Base-by-base conservation (phyloP, 1,139 yeast species). In the Diutina mesorugosa region DNA sequence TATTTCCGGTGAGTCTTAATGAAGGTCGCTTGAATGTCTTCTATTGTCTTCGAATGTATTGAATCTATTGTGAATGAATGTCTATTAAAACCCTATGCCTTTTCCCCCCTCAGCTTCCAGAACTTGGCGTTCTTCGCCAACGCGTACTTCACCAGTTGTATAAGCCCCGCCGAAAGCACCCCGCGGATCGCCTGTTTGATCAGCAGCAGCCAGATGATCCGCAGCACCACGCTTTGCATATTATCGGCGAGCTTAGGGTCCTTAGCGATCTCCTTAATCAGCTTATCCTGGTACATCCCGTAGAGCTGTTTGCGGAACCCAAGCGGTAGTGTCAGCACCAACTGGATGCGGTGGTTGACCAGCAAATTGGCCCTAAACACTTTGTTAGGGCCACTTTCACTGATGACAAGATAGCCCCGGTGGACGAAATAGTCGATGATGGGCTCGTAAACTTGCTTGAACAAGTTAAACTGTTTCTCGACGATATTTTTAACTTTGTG, bases 401-500 rank as follows among this genome's bases (percentile, higher is more conserved):
- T 41, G 7, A 32, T 7, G 21, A 50, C 21, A 7, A 30, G n/a
- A 46, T 30, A 30, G n/a, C 21, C 50, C 12, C 30, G 28, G 16
- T 14, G 48, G 32, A 29, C 9, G 18, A 45, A 53, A 18, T 29
- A 26, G 28, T 45, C 55, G 16, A 54, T 26, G 21, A 21, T 32
- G 32, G 51, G 51, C 12, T 18, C 30, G 30, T 54, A 54, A 63
- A 93, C 79, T 59, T 72, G 72, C 58, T 84, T 79, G 71, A 93
- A 93, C 60, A 81, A 78, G 26, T 72, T 71, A 61, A 80, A 79
- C 69, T 95, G 97, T 66, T 87, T 87, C 30, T 72, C 69, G 6
- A 93, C 98, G 60, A 93, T 93, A 67, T 95, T 93, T 56, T 76
- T 75, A 38, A 91, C 87, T 69, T 93, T 93, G 64, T 85, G 78